phyloP scores from a whole-genome alignment of 192 early-diverging fungal species.

The Podochytrium sp. region DNA sequence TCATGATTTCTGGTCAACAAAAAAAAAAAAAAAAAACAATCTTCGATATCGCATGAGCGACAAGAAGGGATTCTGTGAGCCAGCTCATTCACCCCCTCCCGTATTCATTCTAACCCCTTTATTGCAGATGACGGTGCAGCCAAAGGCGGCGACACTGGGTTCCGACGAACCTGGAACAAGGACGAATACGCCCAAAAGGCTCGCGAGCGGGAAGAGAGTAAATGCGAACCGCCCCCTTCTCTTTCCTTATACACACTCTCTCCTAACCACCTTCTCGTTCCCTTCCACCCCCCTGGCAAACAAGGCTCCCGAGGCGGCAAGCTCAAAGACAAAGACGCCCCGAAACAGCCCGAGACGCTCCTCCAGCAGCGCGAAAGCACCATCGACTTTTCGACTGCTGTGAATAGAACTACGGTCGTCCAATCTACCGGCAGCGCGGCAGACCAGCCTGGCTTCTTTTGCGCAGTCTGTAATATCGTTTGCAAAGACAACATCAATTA shows the following conservation, averaged over 20 bases:
- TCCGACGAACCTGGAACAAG: conserved; percentile 72
- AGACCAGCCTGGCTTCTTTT: conserved; percentile 89
- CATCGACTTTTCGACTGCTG: conserved; percentile 71
- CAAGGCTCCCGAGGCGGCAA: not conserved
- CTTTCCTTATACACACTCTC: too few species aligned
- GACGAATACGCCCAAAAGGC: conserved; percentile 71
- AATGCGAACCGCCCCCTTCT: too few species aligned
- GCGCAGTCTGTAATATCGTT: conserved; percentile 83
- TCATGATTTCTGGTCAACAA: not conserved
- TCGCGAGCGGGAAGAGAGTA: conserved; percentile 58
- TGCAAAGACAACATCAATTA: conserved; percentile 90
- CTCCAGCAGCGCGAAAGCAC: conserved; percentile 61
- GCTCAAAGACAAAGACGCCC: conserved; percentile 38
- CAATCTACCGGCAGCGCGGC: conserved; percentile 36
- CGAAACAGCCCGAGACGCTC: conserved; percentile 41
- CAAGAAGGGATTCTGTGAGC: conserved; percentile 11
- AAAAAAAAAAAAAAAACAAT: conserved; percentile 21
- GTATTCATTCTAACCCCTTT: not conserved
- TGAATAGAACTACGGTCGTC: conserved; percentile 85
- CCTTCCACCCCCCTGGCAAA: not conserved
- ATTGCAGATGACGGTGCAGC: conserved; percentile 7
- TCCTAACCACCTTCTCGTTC: not conserved
- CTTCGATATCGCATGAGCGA: not conserved
- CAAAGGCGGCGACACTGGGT: conserved; percentile 48
- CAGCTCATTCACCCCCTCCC: not conserved